Base-by-base conservation (phyloP, 306 rosid genomes). In the Fragaria iinumae region DNA sequence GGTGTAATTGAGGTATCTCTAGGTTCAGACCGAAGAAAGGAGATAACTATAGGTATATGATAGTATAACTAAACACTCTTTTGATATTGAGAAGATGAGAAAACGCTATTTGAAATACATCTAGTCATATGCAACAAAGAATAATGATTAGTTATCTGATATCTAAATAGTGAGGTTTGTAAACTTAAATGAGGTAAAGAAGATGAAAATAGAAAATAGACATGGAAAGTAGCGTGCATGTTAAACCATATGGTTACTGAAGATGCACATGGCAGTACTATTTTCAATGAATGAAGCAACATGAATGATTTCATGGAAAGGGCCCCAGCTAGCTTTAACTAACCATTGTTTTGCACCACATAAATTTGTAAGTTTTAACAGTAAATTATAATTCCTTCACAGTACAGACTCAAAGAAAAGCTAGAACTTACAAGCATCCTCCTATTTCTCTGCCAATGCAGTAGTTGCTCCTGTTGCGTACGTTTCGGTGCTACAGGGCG, bases 401-500 rank as follows among this genome's bases (percentile, higher is more conserved):
- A 23, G 29, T 18, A 65, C 29, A 14, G 57, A 72, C 66, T 75
- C 32, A 13, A 73, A 41, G 34, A 79, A 73, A 34, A 34, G 78
- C 57, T 56, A 69, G 62, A 74, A 80, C 96, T 89, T 92, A 96
- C 99, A 87, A 96, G 99, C 90, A 89, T 91, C 79, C 99, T 90
- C 86, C 99, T 89, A 81, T 96, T 96, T 80, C 91, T 91, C 81
- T 96, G 98, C 99, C 99, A 96, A 85, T 96, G 98, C 85, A 85
- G 99, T 74, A 96, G 90, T 79, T 96, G 99, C 83, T 96, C 99
- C 80, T 89, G 99, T 70, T 96, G 99, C 32, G 98, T 92, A 77
- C 99, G 97, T 86, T 86, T 96, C 70, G 99, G 96, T 80, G 87
- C 84, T 81, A 82, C 86, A 70, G 97, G 98, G 45, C 86, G 98